Conservation (phyloP, 2,329 filamentous ascomycete species). For the Passalora sequoiae region DNA sequence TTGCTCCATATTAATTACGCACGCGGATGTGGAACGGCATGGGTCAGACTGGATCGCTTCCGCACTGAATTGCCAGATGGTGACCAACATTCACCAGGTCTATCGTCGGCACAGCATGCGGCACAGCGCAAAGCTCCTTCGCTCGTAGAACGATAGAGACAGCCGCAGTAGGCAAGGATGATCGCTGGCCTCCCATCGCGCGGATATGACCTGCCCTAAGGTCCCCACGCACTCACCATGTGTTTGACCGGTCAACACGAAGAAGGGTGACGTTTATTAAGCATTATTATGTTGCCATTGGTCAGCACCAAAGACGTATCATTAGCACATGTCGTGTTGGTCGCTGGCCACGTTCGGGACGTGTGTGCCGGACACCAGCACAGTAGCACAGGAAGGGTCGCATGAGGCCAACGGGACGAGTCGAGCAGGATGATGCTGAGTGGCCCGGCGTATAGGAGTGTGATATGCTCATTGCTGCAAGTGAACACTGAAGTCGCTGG, state of each 20-base stretch:
- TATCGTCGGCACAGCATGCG: no score
- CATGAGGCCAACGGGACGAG: background rate
- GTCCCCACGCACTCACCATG: background rate
- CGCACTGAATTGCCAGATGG: no score
- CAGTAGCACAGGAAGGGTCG: background rate
- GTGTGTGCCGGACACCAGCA: background rate
- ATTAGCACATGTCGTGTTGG: background rate
- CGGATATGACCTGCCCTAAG: background rate
- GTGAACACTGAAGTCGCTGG: background rate
- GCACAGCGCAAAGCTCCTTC: no score
- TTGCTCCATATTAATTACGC: no score
- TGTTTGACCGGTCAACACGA: background rate
- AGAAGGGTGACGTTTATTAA: background rate
- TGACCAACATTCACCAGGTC: no score
- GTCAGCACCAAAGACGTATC: background rate
- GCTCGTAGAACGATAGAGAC: no score
- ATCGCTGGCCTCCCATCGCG: background rate
- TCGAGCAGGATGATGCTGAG: background rate
- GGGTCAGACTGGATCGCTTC: no score
- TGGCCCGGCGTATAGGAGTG: background rate
- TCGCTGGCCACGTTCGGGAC: background rate
- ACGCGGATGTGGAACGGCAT: no score
- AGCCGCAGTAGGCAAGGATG: no score
- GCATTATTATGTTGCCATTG: background rate
- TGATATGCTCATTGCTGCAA: slow-evolving; percentile 2